Conservation (phyloP, 768 basidiomycete genomes). For the Suillus lakei region DNA sequence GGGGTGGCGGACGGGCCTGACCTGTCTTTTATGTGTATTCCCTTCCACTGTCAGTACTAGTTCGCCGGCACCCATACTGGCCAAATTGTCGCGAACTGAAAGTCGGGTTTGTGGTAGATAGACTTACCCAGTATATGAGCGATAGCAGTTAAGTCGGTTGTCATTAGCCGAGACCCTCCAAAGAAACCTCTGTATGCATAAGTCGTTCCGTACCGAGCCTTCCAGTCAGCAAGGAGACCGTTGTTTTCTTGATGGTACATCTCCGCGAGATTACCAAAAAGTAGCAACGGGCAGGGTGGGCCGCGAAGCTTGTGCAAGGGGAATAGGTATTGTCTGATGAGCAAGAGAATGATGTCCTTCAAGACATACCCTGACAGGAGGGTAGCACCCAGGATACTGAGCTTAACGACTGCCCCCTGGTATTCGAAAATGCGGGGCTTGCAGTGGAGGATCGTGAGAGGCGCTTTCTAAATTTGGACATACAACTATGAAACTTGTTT, state of each 20-base stretch:
- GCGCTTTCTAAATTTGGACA: neutral
- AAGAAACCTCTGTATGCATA: constrained; percentile 60
- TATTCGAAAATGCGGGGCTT: neutral
- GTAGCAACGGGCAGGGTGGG: constrained; percentile 50
- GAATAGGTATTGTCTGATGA: constrained; percentile 50
- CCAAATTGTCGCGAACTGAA: constrained; percentile 54
- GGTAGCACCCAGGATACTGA: constrained; percentile 12
- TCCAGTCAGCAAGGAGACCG: constrained; percentile 51
- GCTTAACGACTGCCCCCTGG: neutral
- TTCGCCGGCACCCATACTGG: constrained; percentile 54
- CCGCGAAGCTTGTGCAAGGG: constrained; percentile 53
- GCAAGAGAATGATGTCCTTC: constrained; percentile 43
- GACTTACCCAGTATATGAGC: constrained; percentile 60
- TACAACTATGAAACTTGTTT: neutral
- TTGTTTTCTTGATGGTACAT: constrained; percentile 66
- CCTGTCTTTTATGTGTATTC: constrained; percentile 59
- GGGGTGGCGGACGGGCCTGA: constrained; percentile 21
- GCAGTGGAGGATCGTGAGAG: neutral
- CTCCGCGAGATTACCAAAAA: constrained; percentile 56
- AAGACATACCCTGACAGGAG: constrained; percentile 32
- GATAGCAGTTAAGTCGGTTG: constrained; percentile 61
- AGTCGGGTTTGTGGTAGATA: constrained; percentile 65
- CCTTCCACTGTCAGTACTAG: constrained; percentile 59
- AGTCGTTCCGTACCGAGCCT: constrained; percentile 48
- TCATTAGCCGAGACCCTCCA: constrained; percentile 57